Percentiles rank a stretch among this genome's conserved stretches.
Evolutionary conservation across 2,329 filamentous ascomycete genomes (phyloP).

Genomic region (Xylaria sp.): DNA sequence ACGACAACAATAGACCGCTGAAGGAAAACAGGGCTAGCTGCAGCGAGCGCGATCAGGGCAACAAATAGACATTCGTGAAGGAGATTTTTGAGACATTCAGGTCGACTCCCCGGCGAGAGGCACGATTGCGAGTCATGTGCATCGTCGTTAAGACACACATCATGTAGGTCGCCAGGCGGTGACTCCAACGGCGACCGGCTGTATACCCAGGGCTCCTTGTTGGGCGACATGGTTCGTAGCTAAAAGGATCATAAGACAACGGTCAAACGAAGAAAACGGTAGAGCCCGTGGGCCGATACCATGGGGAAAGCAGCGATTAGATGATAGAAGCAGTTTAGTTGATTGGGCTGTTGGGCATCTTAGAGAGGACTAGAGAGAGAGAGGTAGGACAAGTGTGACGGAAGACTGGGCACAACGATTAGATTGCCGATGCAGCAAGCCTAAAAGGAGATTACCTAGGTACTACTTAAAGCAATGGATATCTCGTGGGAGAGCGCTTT

Average conservation of each 20-base stretch:
- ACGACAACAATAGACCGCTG: slow-evolving; percentile 50
- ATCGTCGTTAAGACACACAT: slow-evolving; percentile 48
- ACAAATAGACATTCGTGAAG: slow-evolving; percentile 48
- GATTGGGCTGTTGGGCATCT: slow-evolving; percentile 27
- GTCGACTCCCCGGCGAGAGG: slow-evolving; percentile 44
- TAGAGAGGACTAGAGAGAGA: slow-evolving; percentile 4
- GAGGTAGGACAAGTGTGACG: too few relatives aligned
- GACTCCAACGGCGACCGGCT: slow-evolving; percentile 34
- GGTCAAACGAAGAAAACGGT: slow-evolving; percentile 29
- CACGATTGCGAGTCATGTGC: slow-evolving; percentile 34
- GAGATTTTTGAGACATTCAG: slow-evolving; percentile 45
- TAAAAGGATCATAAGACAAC: slow-evolving; percentile 33
- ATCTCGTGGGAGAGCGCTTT: too few relatives aligned
- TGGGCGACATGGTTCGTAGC: slow-evolving; percentile 39
- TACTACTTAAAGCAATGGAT: too few relatives aligned
- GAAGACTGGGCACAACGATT: background rate
- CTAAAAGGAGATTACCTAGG: background rate
- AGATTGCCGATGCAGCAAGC: background rate
- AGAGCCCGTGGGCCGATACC: slow-evolving; percentile 30
- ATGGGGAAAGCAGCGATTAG: slow-evolving; percentile 38
- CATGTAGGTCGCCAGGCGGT: slow-evolving; percentile 47
- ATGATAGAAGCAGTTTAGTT: slow-evolving; percentile 38
- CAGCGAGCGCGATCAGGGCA: slow-evolving; percentile 47
- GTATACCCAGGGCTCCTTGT: slow-evolving; percentile 43
- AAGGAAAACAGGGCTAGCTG: slow-evolving; percentile 50